Evolutionary conservation across 306 rosid species (phyloP), one percentile per base, ranked within the genome.

Genomic region (Corylus americana): DNA sequence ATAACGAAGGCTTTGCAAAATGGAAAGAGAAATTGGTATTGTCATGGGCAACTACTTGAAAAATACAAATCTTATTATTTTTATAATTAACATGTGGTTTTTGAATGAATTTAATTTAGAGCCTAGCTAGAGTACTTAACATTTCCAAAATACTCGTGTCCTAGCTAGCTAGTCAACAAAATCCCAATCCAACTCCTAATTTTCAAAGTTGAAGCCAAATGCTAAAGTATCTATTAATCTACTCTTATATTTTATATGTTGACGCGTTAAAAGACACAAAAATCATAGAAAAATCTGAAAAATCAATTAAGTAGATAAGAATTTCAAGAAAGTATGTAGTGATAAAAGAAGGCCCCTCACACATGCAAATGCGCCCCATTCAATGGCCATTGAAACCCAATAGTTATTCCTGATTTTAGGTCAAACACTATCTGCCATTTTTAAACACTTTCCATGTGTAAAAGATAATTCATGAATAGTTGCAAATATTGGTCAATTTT

Each of bases 401-500:
- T 7, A 55, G 12, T n/a, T 6, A n/a, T n/a, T 20, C 62, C 11
- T 55, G 61, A 55, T 55, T 55, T 61, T 73, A 86, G 74, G 89
- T 84, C 89, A 84, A 85, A 84, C 77, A 80, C 76, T 74, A 69
- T 27, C 71, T 3, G 5, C 17, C 3, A 42, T 39, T 12, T n/a
- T 48, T 22, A 27, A 78, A 17, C 8, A 1, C 3, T 57, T 42
- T 70, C 31, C 81, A 81, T 63, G 53, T 77, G 54, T 62, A 77
- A 76, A 83, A 66, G 55, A 82, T 9, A 80, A 69, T 35, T 55
- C 4, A 9, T 70, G 75, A 55, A 81, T 78, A 68, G 59, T 57
- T 64, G 80, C 31, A 11, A 57, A 53, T 14, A 18, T 70, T 76
- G 81, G 82, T 83, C 85, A 83, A 83, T 78, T 72, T 62, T 74